Evolutionary conservation across 169 alveolate genomes (phyloP).

Genomic region (Cryptosporidium parvum): DNA sequence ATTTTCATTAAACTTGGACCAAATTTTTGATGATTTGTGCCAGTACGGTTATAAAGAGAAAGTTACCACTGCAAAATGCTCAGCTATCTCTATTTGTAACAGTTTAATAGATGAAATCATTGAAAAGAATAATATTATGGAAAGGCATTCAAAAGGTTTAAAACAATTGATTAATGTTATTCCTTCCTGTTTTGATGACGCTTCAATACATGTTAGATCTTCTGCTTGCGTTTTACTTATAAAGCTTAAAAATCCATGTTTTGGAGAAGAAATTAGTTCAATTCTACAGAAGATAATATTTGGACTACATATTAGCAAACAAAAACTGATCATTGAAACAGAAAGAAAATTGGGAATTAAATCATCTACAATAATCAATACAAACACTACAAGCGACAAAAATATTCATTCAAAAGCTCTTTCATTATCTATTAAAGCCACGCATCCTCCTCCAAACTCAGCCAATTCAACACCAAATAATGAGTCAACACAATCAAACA

Average conservation of each 20-base stretch:
- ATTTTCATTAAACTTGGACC: constrained; percentile 36
- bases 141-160: constrained; percentile 54
- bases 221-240: constrained; percentile 27
- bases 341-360: constrained; percentile 42
- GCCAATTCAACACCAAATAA: constrained; percentile 18
- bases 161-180: constrained; percentile 39
- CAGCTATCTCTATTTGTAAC: constrained; percentile 66
- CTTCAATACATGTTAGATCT: constrained; percentile 61
- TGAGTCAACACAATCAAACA: neutral
- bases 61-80: constrained; percentile 62
- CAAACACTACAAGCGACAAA: neutral
- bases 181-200: constrained; percentile 59
- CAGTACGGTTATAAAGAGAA: constrained; percentile 45
- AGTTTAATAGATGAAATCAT: constrained; percentile 29
- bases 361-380: neutral
- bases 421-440: neutral
- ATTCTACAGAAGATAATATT: neutral
- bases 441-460: constrained; percentile 1
- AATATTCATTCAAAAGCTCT: neutral
- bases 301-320: constrained; percentile 23
- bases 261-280: constrained; percentile 29
- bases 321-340: constrained; percentile 32
- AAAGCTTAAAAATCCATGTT: constrained; percentile 34
- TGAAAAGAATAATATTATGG: constrained; percentile 8
- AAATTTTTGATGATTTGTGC: constrained; percentile 45